Conservation (phyloP, 2,329 filamentous ascomycete genomes). For the Fusarium aywerte region DNA sequence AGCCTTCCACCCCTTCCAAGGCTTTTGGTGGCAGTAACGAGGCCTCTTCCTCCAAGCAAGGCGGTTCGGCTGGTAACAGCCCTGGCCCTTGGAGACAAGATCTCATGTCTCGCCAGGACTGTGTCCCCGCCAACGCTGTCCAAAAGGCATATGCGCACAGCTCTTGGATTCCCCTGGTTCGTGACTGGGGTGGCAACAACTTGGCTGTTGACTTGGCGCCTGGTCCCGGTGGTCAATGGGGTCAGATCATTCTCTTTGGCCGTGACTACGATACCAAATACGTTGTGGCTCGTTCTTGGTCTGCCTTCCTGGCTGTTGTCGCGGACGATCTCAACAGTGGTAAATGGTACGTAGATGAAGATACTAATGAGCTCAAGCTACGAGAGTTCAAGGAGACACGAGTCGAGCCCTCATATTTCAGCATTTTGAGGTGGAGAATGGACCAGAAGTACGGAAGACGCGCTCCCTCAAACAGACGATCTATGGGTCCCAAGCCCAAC, state of each 20-base stretch:
- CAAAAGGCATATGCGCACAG: slow-evolving; percentile 95
- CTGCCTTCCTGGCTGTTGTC: slow-evolving; percentile 82
- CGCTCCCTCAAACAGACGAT: slow-evolving; percentile 62
- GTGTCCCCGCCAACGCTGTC: slow-evolving; percentile 84
- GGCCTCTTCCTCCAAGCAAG: slow-evolving; percentile 75
- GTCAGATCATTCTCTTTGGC: slow-evolving; percentile 95
- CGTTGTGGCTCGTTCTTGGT: slow-evolving; percentile 93
- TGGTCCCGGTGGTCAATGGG: slow-evolving; percentile 90
- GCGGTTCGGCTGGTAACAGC: slow-evolving; percentile 64
- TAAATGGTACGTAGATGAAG: slow-evolving; percentile 93
- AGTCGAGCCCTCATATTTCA: slow-evolving; percentile 92
- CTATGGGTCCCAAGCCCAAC: slow-evolving; percentile 57
- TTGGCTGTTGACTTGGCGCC: slow-evolving; percentile 92
- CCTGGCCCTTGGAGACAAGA: slow-evolving; percentile 82
- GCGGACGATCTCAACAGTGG: slow-evolving; percentile 91
- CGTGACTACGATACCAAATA: slow-evolving; percentile 99
- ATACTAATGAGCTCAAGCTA: slow-evolving; percentile 89
- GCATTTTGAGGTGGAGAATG: slow-evolving; percentile 92
- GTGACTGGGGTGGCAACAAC: slow-evolving; percentile 99
- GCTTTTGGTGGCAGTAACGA: slow-evolving; percentile 73
- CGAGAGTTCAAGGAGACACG: slow-evolving; percentile 89
- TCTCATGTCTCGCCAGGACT: slow-evolving; percentile 84
- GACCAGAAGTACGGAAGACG: slow-evolving; percentile 92
- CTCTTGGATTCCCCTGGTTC: slow-evolving; percentile 93
- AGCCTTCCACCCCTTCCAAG: slow-evolving; percentile 74